phyloP scores from a whole-genome alignment of 768 basidiomycete genomes.

The Tylopilus rubrobrunneus region DNA sequence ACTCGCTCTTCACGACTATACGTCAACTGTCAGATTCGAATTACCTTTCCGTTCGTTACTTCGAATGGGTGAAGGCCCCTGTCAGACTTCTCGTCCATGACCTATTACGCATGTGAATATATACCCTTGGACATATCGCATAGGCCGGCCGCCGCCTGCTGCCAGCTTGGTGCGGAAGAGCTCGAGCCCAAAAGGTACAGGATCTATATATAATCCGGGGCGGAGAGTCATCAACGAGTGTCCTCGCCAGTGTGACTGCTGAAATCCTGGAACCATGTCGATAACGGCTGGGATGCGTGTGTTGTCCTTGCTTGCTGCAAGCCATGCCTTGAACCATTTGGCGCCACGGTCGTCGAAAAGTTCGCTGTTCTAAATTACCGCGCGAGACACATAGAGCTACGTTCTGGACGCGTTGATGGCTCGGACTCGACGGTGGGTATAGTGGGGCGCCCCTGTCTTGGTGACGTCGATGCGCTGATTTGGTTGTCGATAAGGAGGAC shows the following conservation, averaged over 20 bases:
- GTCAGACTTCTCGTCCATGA: neutral
- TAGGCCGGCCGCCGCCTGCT: no score
- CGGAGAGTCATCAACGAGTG: no score
- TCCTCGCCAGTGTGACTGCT: no score
- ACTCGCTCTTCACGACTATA: neutral
- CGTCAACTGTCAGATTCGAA: conserved; percentile 1
- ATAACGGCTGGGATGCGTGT: neutral
- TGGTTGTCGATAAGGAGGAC: conserved; percentile 1
- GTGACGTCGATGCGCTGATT: conserved; percentile 10
- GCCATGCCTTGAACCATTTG: neutral
- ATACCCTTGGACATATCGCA: neutral
- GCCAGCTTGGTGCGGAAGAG: no score
- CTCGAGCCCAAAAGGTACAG: neutral
- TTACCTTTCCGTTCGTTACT: conserved; percentile 9
- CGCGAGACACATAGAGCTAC: neutral
- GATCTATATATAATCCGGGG: neutral
- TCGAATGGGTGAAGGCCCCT: no score
- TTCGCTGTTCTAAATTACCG: conserved; percentile 21
- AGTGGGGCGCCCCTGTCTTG: conserved; percentile 16
- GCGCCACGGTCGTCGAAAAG: neutral
- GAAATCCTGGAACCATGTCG: neutral
- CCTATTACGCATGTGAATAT: neutral
- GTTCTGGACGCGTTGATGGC: neutral
- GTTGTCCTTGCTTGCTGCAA: neutral
- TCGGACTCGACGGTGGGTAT: conserved; percentile 22